A percentile compares a stretch with the other conserved stretches of the same genome.
Conservation (phyloP, 2,329 filamentous ascomycete species). For the Xylariaceae sp. region DNA sequence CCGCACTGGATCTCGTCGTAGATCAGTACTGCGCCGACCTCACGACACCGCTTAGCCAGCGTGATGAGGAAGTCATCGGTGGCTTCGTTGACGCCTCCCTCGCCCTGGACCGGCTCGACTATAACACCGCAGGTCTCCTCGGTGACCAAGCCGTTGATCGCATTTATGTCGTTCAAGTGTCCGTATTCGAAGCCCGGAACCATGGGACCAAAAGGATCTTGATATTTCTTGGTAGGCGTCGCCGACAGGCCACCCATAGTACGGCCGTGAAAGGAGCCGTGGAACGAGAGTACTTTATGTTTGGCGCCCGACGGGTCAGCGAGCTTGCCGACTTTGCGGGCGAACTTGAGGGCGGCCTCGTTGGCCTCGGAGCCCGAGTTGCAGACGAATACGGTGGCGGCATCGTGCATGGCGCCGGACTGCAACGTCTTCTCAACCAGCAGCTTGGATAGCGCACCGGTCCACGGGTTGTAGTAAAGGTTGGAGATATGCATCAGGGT, state of each 20-base stretch:
- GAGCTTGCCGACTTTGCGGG: constrained; percentile 79
- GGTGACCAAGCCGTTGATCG: constrained; percentile 66
- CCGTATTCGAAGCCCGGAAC: constrained; percentile 87
- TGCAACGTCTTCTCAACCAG: constrained; percentile 74
- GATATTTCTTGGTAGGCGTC: constrained; percentile 96
- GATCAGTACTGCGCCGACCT: constrained; percentile 82
- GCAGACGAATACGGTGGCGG: constrained; percentile 78
- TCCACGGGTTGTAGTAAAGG: constrained; percentile 96
- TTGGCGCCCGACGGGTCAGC: constrained; percentile 65
- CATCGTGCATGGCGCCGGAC: constrained; percentile 75
- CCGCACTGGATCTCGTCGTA: constrained; percentile 98
- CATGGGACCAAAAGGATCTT: constrained; percentile 92
- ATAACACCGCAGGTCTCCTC: constrained; percentile 89
- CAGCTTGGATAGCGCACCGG: constrained; percentile 76
- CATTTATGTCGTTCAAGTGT: constrained; percentile 72
- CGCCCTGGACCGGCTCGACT: constrained; percentile 93
- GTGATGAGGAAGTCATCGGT: constrained; percentile 75
- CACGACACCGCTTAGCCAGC: constrained; percentile 75
- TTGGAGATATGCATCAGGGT: constrained; percentile 89
- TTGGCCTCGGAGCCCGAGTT: constrained; percentile 97
- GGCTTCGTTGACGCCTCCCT: constrained; percentile 84
- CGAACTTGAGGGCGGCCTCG: constrained; percentile 95
- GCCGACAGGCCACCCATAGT: constrained; percentile 95
- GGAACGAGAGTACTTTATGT: constrained; percentile 81
- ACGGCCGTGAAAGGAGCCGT: constrained; percentile 88